Conservation (phyloP, 257 asterid genomes). For the Lantana camara region DNA sequence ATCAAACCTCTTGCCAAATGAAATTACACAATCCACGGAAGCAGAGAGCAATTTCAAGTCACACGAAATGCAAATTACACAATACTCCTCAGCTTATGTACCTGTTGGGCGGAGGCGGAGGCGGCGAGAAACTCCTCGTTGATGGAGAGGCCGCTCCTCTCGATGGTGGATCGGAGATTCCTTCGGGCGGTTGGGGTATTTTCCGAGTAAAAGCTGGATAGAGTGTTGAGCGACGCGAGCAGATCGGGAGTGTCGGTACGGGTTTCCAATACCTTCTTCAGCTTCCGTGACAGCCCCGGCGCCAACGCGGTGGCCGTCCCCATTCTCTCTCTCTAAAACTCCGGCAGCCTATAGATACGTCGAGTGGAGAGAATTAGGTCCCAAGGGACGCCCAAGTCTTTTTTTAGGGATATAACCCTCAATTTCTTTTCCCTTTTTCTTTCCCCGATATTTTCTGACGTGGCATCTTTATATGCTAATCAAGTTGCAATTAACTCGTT, state of each 20-base stretch:
- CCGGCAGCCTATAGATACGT: slow-evolving; percentile 35
- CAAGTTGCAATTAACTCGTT: no score
- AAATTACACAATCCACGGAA: slow-evolving; percentile 14
- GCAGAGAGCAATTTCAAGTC: slow-evolving; percentile 2
- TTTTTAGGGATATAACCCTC: no score
- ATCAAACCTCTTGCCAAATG: slow-evolving; percentile 23
- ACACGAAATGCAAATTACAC: not conserved
- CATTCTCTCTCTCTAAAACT: slow-evolving; percentile 40
- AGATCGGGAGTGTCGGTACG: slow-evolving; percentile 88
- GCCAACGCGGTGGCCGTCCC: slow-evolving; percentile 93
- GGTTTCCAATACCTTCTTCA: slow-evolving; percentile 95
- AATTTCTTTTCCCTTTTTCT: no score
- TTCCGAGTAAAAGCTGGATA: slow-evolving; percentile 77
- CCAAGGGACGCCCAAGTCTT: no score
- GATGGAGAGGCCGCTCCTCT: slow-evolving; percentile 86
- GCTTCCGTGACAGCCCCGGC: slow-evolving; percentile 99
- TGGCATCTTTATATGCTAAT: no score
- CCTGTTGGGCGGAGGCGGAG: slow-evolving; percentile 85
- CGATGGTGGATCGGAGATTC: slow-evolving; percentile 92
- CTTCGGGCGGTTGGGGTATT: slow-evolving; percentile 85
- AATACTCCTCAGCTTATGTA: slow-evolving; percentile 22
- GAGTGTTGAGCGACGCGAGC: slow-evolving; percentile 85
- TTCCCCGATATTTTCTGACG: no score
- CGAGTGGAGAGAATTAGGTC: no score
- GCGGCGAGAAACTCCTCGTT: slow-evolving; percentile 87